These are phyloP conservation scores for Penicillium corylophilum DNA, from an alignment of 2,329 filamentous ascomycete species.

Conservation along the genomic window DNA sequence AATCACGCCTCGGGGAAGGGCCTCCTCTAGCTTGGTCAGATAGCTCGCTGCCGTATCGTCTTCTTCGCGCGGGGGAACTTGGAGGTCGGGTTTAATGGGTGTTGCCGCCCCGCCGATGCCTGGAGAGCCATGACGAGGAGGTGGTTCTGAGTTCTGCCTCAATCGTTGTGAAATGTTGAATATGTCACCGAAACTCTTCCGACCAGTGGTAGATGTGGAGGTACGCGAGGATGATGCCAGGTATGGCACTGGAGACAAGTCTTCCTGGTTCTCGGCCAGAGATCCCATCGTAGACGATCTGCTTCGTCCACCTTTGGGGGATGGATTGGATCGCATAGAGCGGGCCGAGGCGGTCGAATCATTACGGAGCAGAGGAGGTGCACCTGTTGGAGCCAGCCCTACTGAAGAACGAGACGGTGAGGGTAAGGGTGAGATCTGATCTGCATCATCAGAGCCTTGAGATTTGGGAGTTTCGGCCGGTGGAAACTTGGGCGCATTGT, in stretches of 20 bases:
- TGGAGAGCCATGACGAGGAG: constrained; percentile 64
- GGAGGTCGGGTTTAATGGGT: constrained; percentile 64
- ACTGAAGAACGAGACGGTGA: constrained; percentile 55
- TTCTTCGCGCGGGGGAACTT: constrained; percentile 76
- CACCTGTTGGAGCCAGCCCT: constrained; percentile 48
- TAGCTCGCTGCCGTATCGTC: constrained; percentile 90
- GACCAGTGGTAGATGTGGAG: constrained; percentile 78
- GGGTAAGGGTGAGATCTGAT: constrained; percentile 42
- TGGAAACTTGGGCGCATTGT: constrained; percentile 20
- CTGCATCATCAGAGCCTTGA: constrained; percentile 28
- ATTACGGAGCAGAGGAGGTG: constrained; percentile 54
- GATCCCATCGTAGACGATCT: constrained; percentile 91
- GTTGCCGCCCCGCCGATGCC: constrained; percentile 61
- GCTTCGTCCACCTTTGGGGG: constrained; percentile 55
- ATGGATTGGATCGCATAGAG: constrained; percentile 60
- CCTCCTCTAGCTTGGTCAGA: constrained; percentile 76
- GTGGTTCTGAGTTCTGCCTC: constrained; percentile 75
- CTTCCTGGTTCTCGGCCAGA: constrained; percentile 68
- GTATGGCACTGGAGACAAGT: constrained; percentile 66
- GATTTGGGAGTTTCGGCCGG: constrained; percentile 23
- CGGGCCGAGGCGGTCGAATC: constrained; percentile 64
- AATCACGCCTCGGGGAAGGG: constrained; percentile 76
- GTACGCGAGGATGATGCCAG: constrained; percentile 60
- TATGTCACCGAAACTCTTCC: constrained; percentile 90
- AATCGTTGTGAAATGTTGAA: constrained; percentile 73